Base-by-base conservation (phyloP, 2,329 filamentous ascomycete genomes). In the Neofusicoccum ribis region DNA sequence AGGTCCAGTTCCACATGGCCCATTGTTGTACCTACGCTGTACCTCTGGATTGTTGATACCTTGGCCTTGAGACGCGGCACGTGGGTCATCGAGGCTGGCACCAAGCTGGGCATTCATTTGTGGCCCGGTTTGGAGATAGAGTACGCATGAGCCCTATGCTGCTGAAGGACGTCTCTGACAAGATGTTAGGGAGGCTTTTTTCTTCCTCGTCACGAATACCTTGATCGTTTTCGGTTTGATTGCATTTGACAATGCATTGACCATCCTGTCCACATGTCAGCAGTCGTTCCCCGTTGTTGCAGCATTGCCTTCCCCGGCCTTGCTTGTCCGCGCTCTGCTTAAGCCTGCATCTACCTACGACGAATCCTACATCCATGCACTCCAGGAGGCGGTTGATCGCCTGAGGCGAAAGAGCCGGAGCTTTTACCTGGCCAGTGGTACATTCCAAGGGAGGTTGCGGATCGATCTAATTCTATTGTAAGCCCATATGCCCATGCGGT, bases 41-140 rank as follows among this genome's bases (percentile, higher is more conserved):
- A 91, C 69, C 82, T 92, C 1, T 92, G 90, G 89, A 71, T 89
- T 1, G 88, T 92, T 11, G 90, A 93, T 68, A 90, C 89, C 3
- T 71, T 90, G 34, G 88, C 89, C 0, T 73, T 92, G 59, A 83
- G 83, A 46, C 80, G 88, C 43, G 90, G 90, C 7, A 91, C 89
- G 0, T 92, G 90, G 90, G 83, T 86, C 0, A 92, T 92, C 58
- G 85, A 86, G 67, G 79, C 81, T 4, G 87, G 85, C 0, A 92
- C 89, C 0, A 92, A 92, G 71, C 82, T 90, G 11, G 86, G 84
- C 0, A 71, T 85, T 44, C 82, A 87, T 54, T 68, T 92, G 0
- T 91, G 88, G 84, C 83, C 85, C 1, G 84, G 84, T 6, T 76
- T 92, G 36, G 90, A 92, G 59, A 81, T 92, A 20, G 90, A 93